Evolutionary conservation across 2,329 filamentous ascomycete species (phyloP), one percentile per base, ranked within the genome.

Genomic region (Claviceps pazoutovae): DNA sequence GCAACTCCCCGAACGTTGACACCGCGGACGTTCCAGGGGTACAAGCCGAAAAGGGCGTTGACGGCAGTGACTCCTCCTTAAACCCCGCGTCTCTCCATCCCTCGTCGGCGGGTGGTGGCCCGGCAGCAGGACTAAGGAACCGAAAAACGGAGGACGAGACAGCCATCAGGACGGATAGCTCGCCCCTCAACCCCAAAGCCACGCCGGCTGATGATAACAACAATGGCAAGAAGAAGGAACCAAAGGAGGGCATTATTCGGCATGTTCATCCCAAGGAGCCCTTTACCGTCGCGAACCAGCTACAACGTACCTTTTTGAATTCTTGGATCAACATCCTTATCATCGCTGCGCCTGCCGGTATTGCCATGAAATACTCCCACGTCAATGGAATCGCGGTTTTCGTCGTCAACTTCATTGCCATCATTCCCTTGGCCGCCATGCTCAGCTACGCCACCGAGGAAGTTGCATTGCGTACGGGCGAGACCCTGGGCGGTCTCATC

Each of bases 371-470:
- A 60, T 88, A 84, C 61, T 69, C 80, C 17, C 57, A 62, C 4
- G 69, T 85, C 49, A 73, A 76, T 61, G 72, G 75, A 3, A 74
- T 84, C 53, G 77, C 75, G 36, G 73, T 93, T 46, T 96, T 96
- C 61, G 79, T 90, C 52, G 78, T 96, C 68, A 96, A 96, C 71
- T 96, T 96, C 61, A 78, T 96, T 56, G 91, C 90, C 55, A 95
- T 96, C 59, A 83, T 96, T 54, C 90, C 90, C 0, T 74, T 96
- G 42, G 91, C 91, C 2, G 86, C 84, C 14, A 83, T 95, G 73
- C 74, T 97, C 23, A 84, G 86, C 59, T 95, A 86, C 61, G 87
- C 88, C 0, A 96, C 91, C 0, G 91, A 97, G 66, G 89, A 95
- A 66, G 84, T 96, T 57, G 86, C 90, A 3, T 69, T 90, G 51